Evolutionary conservation across 495 filamentous ascomycete species (phyloP), one percentile per base, ranked within the genome.

Genomic region (Penicillium mononematosum): DNA sequence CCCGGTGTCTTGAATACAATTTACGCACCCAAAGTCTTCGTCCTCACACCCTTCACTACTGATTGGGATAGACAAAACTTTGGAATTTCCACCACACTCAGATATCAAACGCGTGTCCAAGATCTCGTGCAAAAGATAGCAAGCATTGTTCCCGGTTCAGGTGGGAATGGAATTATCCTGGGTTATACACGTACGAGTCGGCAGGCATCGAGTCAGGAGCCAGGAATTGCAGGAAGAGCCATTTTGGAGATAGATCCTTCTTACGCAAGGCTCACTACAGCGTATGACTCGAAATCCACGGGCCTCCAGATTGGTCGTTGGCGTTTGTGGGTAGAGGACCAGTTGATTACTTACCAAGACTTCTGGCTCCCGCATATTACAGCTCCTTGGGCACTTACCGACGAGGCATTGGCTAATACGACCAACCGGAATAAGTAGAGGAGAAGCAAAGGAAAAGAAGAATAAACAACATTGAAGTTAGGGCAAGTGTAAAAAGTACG

Each of bases 241-340:
- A 51, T 51, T 29, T 16, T 51, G 1, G 49, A 51, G 32, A 36
- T 51, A 0, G 16, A 51, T 3, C 49, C 49, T 5, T 51, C 39
- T 17, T 22, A 51, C 16, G 29, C 16, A 12, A 27, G 49, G 16
- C 22, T 41, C 22, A 41, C 36, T 17, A 8, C 34, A 12, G 16
- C 22, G 0, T 11, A 22, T 2, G 16, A 41, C 25, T 12, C 16
- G 10, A n/a, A 2, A 3, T 41, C 34, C 19, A 14, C 49, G 22
- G 49, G 49, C 6, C 49, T 51, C n/a, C 34, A 51, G 41, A 19
- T 51, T 41, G 34, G 49, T n/a, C 49, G 49, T 39, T 51, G 49
- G 49, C 16, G 34, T n/a, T 36, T 51, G 20, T 51, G 49, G 49
- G 49, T 51, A 24, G 49, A 51, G 11, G 49, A 51, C 17, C 34